phyloP scores from a whole-genome alignment of 2,329 filamentous ascomycete genomes.

The Colletotrichum gigasporum region DNA sequence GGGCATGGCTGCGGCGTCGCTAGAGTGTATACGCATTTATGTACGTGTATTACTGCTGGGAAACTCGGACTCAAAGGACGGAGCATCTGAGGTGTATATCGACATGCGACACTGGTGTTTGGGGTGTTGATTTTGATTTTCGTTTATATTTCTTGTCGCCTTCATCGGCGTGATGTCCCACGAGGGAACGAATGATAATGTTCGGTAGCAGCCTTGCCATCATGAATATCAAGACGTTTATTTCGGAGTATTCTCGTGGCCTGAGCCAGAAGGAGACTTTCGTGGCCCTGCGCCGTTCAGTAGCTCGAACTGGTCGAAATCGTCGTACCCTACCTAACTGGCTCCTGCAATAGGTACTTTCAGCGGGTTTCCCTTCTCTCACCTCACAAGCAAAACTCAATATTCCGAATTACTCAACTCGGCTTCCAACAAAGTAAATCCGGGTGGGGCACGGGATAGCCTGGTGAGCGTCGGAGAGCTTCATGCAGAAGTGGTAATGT shows the following conservation, averaged over 20 bases:
- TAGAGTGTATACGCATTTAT: conserved; percentile 4
- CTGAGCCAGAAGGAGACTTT: too few species aligned
- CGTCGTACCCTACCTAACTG: too few species aligned
- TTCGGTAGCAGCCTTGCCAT: neutral
- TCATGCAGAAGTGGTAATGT: too few species aligned
- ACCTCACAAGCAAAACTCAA: too few species aligned
- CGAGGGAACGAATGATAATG: neutral
- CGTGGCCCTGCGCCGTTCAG: too few species aligned
- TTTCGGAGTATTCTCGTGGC: neutral
- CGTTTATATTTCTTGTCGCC: neutral
- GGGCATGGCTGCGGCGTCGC: conserved; percentile 17
- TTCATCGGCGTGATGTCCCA: neutral
- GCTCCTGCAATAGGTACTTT: too few species aligned
- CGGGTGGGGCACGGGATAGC: too few species aligned
- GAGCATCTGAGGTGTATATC: conserved; percentile 10
- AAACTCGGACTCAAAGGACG: neutral
- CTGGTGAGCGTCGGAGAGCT: too few species aligned
- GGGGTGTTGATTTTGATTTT: neutral
- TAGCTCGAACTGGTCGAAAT: too few species aligned
- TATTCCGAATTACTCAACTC: too few species aligned
- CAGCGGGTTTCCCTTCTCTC: too few species aligned
- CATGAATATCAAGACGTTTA: conserved; percentile 2
- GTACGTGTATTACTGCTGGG: neutral
- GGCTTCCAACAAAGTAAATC: too few species aligned
- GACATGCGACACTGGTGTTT: conserved; percentile 9